Conservation (phyloP, 768 basidiomycete species). For the Lentinula boryana region DNA sequence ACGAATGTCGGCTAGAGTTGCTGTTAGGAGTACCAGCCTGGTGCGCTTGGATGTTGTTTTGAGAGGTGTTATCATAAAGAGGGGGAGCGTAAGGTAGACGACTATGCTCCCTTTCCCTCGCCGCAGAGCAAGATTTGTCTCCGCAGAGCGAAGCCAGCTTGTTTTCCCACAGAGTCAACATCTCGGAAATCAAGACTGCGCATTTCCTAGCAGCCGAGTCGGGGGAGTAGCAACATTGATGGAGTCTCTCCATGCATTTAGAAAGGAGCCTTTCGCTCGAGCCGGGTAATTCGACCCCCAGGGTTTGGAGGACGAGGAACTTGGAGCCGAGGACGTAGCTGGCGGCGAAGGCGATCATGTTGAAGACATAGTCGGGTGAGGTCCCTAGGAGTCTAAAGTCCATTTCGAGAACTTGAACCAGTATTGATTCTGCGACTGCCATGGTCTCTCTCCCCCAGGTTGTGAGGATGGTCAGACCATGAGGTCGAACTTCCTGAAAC, state of each 20-base stretch:
- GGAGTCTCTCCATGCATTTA: background rate
- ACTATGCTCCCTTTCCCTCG: background rate
- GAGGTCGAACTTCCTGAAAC: conserved; percentile 19
- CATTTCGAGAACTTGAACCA: conserved; percentile 23
- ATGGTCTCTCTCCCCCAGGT: conserved; percentile 33
- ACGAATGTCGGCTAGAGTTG: background rate
- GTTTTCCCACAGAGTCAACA: background rate
- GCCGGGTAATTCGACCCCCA: background rate
- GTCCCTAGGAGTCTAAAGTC: conserved; percentile 27
- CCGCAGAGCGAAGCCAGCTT: background rate
- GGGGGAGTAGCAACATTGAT: background rate
- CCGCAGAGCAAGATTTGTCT: background rate
- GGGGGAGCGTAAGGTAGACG: background rate
- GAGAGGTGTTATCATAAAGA: background rate
- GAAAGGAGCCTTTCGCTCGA: background rate
- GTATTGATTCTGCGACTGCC: conserved; percentile 26
- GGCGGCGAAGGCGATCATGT: conserved; percentile 33
- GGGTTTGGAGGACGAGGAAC: background rate
- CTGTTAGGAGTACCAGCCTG: background rate
- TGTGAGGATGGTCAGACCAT: conserved; percentile 26
- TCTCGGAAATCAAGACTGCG: background rate
- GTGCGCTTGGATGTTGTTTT: background rate
- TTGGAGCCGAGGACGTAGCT: conserved; percentile 13
- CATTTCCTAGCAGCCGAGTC: conserved; percentile 1
- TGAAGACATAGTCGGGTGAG: conserved; percentile 31